These are phyloP conservation scores for Pisolithus microcarpus DNA, from an alignment of 768 basidiomycete species.

Conservation along the genomic window DNA sequence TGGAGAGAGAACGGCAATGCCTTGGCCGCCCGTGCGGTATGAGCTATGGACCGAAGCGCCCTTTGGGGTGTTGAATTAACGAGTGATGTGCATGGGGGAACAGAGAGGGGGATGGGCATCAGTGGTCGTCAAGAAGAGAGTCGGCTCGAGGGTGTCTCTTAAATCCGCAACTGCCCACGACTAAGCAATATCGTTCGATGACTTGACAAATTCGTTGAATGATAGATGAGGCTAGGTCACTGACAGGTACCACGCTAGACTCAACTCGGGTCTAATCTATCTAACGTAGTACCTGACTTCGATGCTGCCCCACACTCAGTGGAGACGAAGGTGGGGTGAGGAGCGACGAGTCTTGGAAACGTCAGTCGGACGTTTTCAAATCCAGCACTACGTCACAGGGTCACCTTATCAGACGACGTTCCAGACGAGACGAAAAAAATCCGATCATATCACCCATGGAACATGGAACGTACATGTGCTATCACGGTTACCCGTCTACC, in stretches of 20 bases:
- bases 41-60: constrained; percentile 21
- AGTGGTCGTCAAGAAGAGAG: not conserved
- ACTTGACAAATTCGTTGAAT: not conserved
- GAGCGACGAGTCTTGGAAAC: too few species aligned
- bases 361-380: too few species aligned
- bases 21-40: constrained; percentile 28
- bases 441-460: too few species aligned
- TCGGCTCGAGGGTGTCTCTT: not conserved
- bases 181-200: not conserved
- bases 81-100: constrained; percentile 5
- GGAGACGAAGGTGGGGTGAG: too few species aligned
- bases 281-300: too few species aligned
- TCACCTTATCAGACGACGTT: too few species aligned
- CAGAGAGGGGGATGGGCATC: constrained; percentile 16
- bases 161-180: not conserved
- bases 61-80: constrained; percentile 1
- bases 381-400: too few species aligned
- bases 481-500: too few species aligned
- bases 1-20: constrained; percentile 50
- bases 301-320: too few species aligned
- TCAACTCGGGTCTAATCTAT: too few species aligned
- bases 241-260: not conserved
- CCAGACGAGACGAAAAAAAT: too few species aligned
- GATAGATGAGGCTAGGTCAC: not conserved
- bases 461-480: too few species aligned